Base-by-base conservation (phyloP, 306 rosid genomes). In the Begonia peltatifolia region DNA sequence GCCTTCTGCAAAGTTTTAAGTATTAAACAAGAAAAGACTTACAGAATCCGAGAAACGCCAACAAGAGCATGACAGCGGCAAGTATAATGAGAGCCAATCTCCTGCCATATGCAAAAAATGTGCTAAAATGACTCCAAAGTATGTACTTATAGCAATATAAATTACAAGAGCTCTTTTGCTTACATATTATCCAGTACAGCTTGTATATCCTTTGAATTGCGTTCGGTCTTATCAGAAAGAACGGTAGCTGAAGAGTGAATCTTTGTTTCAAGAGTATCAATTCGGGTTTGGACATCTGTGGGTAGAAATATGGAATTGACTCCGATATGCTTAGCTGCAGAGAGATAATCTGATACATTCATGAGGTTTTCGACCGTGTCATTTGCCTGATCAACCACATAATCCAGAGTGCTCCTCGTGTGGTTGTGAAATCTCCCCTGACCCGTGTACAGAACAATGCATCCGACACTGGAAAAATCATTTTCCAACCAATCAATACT, bases 11-110 rank as follows among this genome's bases (percentile, higher is more conserved):
- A 9, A 30, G 8, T 30, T 30, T 30, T 1, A 30, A 6, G 8
- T 30, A 6, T 7, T 5, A 30, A 30, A 44, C 22, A 56, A 13
- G 25, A 58, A 46, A 49, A 51, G 58, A 73, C 99, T 79, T 60
- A 92, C 99, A 48, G 66, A 86, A 74, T 74, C 99, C 99, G 60
- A 86, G 70, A 66, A 86, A 83, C 50, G 83, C 75, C 78, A 92
- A 74, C 46, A 79, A 67, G 48, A 92, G 70, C 96, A 92, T 87
- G 55, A 92, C 72, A n/a, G 87, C 93, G 42, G 99, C 77, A 54
- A 86, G 41, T 41, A 81, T 53, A 67, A 92, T 64, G 57, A 92
- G 96, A 1, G 77, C 77, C 66, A 77, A 16, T 77, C 86, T 78
- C 72, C 99, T 90, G 86, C 16, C 63, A 11, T 25, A 3, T 25